These are phyloP conservation scores for Aureobasidium sp. DNA, from an alignment of 2,329 filamentous ascomycete species.

Conservation along the genomic window DNA sequence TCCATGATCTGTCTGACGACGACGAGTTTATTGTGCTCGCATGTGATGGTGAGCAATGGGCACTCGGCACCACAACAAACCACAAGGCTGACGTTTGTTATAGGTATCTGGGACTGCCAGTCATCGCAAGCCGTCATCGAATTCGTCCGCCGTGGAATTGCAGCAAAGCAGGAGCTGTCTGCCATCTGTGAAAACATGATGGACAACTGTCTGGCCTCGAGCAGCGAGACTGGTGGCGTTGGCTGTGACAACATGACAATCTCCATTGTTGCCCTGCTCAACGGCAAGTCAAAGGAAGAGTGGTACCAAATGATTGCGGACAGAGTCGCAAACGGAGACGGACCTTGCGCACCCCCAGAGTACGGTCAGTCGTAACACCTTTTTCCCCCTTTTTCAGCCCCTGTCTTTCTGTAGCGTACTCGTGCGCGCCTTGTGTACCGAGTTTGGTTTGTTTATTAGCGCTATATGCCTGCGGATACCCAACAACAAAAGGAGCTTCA, in stretches of 20 bases:
- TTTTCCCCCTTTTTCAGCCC: conserved; percentile 19
- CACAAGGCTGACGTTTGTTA: conserved; percentile 19
- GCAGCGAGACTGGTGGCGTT: conserved; percentile 94
- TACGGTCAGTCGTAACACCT: conserved; percentile 72
- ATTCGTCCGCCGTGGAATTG: conserved; percentile 93
- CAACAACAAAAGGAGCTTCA: conserved; percentile 7
- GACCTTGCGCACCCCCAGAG: conserved; percentile 96
- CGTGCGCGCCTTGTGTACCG: not conserved
- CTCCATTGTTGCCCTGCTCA: conserved; percentile 79
- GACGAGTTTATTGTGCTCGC: conserved; percentile 94
- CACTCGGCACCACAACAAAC: not conserved
- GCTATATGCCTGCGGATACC: conserved; percentile 16
- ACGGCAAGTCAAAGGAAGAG: conserved; percentile 89
- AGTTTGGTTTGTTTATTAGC: conserved; percentile 14
- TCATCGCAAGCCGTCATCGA: conserved; percentile 96
- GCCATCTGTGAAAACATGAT: conserved; percentile 99
- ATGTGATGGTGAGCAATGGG: conserved; percentile 66
- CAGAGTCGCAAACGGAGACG: conserved; percentile 92
- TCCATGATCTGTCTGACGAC: conserved; percentile 83
- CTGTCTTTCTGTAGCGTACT: conserved; percentile 1
- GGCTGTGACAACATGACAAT: conserved; percentile 99
- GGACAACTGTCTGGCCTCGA: conserved; percentile 97
- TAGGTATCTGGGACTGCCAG: conserved; percentile 99
- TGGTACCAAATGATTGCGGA: conserved; percentile 96
- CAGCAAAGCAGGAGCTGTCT: conserved; percentile 87